A percentile compares a stretch with the other conserved stretches of the same genome.
Evolutionary conservation across 2,329 filamentous ascomycete species (phyloP).

Genomic region (Curvularia verruculosa): DNA sequence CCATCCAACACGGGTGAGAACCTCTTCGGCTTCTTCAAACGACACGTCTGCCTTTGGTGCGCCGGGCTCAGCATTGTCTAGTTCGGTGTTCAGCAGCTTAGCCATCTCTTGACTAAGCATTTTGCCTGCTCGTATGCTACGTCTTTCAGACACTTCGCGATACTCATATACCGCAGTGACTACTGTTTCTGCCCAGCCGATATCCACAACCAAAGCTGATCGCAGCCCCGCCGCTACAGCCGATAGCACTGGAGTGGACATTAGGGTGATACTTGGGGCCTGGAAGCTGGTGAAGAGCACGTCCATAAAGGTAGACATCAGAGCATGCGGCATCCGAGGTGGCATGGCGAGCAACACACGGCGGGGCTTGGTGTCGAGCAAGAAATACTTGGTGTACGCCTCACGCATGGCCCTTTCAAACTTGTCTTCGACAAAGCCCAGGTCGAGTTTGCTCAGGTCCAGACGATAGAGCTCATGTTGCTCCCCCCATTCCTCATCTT

Average conservation of each 20-base stretch:
- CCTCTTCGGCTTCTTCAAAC: conserved; percentile 83
- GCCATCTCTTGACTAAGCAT: conserved; percentile 73
- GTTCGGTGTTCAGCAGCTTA: conserved; percentile 62
- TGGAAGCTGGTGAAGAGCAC: conserved; percentile 83
- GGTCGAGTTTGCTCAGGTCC: conserved; percentile 74
- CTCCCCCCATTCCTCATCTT: conserved; percentile 64
- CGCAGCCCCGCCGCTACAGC: conserved; percentile 81
- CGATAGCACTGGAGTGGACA: conserved; percentile 77
- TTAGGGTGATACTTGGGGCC: conserved; percentile 77
- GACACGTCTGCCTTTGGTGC: conserved; percentile 37
- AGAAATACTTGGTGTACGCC: conserved; percentile 76
- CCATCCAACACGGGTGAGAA: conserved; percentile 78
- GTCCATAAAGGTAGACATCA: conserved; percentile 77
- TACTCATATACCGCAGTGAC: conserved; percentile 91
- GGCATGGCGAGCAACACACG: conserved; percentile 78
- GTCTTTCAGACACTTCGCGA: conserved; percentile 73
- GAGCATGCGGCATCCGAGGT: conserved; percentile 74
- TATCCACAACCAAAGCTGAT: conserved; percentile 83
- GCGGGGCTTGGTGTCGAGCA: conserved; percentile 75
- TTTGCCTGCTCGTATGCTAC: conserved; percentile 77
- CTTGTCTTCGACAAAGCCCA: conserved; percentile 83
- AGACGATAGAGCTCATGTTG: conserved; percentile 78
- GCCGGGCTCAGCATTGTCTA: conserved; percentile 34
- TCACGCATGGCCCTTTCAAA: conserved; percentile 82
- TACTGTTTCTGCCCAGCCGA: conserved; percentile 90